Base-by-base conservation (phyloP, 2,329 filamentous ascomycete genomes). In the Penicillium sp. region DNA sequence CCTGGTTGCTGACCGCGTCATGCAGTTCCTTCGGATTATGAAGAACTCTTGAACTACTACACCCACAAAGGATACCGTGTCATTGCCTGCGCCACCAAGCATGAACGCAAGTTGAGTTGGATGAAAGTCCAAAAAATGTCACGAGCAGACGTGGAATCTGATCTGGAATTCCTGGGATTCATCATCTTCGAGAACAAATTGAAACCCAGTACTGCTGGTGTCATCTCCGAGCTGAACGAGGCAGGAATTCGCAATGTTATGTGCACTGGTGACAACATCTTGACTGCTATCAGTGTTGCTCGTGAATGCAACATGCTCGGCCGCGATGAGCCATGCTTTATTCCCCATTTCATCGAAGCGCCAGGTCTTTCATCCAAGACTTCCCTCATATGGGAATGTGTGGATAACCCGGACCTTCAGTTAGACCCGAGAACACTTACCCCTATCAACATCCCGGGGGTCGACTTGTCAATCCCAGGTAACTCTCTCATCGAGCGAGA, bases 181-280 rank as follows among this genome's bases (percentile, higher is more conserved):
- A 97, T 99, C 64, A 86, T 99, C 46, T 99, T 99, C 61, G 93
- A 99, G 72, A 99, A 99, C 74, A 99, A 99, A 72, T 75, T 99
- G 53, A 99, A 99, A 69, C 85, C 88, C 1, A 90, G 82, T 16
- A 96, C 92, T 0, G 80, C 88, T 1, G 80, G 79, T 1, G 87
- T 96, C 29, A 82, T 99, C 22, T 80, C 87, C 48, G 91, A 97
- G 71, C 79, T 99, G 3, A 79, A 82, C 28, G 77, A 86, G 44
- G 92, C 95, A 7, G 87, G 87, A 48, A 95, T 99, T 58, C 83
- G 89, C 30, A 86, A 87, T 25, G 84, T 95, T 43, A 99, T 99
- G 93, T 95, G 95, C 55, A 99, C 93, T 0, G 93, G 93, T 27
- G 93, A 99, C 75, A 99, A 99, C 60, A 97, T 97, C 55, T 74